Conservation (phyloP, 2,329 filamentous ascomycete genomes). For the Leptographium procerum region DNA sequence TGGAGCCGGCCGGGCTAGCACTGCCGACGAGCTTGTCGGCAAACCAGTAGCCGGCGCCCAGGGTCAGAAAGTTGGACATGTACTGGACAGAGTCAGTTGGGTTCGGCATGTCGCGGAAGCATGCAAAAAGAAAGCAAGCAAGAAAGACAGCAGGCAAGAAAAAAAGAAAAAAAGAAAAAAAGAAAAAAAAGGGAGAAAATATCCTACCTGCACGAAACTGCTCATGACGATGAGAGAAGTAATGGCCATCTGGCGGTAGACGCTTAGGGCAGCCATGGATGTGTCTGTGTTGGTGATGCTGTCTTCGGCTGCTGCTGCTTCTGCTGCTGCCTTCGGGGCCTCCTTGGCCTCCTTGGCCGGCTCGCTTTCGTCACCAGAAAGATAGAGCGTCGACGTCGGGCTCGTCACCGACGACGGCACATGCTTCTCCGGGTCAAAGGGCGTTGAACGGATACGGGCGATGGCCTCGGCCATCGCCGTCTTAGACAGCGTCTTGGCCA, state of each 20-base stretch:
- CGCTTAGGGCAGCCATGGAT: background rate
- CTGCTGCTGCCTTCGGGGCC: too few species aligned
- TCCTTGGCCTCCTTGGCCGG: background rate
- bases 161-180: too few species aligned
- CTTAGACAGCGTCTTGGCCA: background rate
- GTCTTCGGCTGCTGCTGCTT: too few species aligned
- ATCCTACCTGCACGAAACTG: background rate
- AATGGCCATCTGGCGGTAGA: background rate
- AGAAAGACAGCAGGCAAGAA: too few species aligned
- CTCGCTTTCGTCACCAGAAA: background rate
- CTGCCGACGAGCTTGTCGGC: conserved; percentile 17
- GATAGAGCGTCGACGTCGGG: background rate
- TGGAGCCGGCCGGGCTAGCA: conserved; percentile 21
- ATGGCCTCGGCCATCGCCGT: background rate
- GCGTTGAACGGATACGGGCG: background rate
- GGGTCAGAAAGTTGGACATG: conserved; percentile 19
- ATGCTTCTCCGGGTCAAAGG: background rate
- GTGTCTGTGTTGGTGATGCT: background rate
- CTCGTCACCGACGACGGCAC: background rate
- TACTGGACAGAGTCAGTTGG: conserved; percentile 18
- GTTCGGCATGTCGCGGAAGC: too few species aligned
- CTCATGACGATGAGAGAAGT: background rate
- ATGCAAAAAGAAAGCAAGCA: too few species aligned
- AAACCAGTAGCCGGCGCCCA: conserved; percentile 18
- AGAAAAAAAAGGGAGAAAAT: background rate